Evolutionary conservation across 176 grass and related monocot species (phyloP).

Genomic region (Oryza coarctata): DNA sequence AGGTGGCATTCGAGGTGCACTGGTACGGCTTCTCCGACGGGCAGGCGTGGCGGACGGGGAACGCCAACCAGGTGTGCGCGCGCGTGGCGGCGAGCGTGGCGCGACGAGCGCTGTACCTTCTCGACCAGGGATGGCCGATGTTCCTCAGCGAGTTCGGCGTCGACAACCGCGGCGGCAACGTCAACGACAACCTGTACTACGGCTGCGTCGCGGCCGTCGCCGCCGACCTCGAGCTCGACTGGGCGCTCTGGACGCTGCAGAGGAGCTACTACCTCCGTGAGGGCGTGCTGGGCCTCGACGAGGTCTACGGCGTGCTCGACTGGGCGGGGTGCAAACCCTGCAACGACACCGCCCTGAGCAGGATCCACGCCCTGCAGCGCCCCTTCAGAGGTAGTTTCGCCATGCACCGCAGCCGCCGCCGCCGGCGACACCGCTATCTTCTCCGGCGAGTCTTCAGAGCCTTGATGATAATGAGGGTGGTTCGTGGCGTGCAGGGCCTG

Average conservation of each 20-base stretch:
- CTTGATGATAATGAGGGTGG: neutral
- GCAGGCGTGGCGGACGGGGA: slow-evolving; percentile 49
- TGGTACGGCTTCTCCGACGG: slow-evolving; percentile 91
- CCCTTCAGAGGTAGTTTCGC: slow-evolving; percentile 51
- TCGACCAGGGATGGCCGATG: slow-evolving; percentile 56
- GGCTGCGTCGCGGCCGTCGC: slow-evolving; percentile 57
- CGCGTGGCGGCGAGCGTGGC: slow-evolving; percentile 36
- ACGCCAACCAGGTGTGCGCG: slow-evolving; percentile 84
- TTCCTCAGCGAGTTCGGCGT: slow-evolving; percentile 89
- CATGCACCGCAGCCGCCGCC: neutral
- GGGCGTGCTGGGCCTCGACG: slow-evolving; percentile 52
- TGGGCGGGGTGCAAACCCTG: slow-evolving; percentile 42
- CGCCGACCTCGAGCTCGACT: slow-evolving; percentile 79
- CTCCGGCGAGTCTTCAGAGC: neutral
- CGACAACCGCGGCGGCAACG: slow-evolving; percentile 73
- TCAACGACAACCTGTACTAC: slow-evolving; percentile 76
- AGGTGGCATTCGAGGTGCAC: slow-evolving; percentile 85
- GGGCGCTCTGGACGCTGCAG: slow-evolving; percentile 88
- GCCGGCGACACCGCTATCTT: neutral
- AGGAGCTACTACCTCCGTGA: slow-evolving; percentile 83
- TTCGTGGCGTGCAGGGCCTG: slow-evolving; percentile 45
- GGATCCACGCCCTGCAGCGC: slow-evolving; percentile 64
- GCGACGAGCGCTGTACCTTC: slow-evolving; percentile 68
- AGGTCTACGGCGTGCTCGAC: slow-evolving; percentile 69
- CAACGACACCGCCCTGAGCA: slow-evolving; percentile 48